A percentile compares a stretch with the other conserved stretches of the same genome.
phyloP scores from a whole-genome alignment of 441 rosid species.

The Eruca vesicaria region DNA sequence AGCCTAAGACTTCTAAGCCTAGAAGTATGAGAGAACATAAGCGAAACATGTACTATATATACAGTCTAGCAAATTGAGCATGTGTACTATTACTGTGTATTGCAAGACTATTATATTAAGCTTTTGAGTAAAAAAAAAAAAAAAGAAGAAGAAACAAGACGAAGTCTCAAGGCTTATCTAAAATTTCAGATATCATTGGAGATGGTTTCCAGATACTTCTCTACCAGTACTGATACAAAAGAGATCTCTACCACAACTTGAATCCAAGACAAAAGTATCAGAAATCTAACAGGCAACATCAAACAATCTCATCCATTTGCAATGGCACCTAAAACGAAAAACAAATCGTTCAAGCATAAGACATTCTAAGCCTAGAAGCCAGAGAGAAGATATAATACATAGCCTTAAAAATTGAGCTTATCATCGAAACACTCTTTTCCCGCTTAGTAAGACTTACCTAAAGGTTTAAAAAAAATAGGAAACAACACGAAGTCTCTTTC shows the following conservation, averaged over 20 bases:
- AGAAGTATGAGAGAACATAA: too few species aligned
- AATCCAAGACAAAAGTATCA: neutral
- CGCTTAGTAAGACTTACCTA: too few species aligned
- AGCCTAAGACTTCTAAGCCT: too few species aligned
- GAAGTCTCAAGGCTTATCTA: neutral
- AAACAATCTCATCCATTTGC: neutral
- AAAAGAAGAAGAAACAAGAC: neutral
- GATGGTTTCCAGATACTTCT: neutral
- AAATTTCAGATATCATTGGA: neutral
- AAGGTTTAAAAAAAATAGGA: too few species aligned
- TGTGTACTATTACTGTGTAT: neutral
- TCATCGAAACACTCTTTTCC: too few species aligned
- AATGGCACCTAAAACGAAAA: constrained; percentile 7
- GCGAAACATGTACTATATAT: too few species aligned
- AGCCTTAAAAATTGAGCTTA: too few species aligned
- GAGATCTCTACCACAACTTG: neutral
- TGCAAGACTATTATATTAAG: neutral
- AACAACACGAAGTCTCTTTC: too few species aligned
- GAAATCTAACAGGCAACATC: neutral
- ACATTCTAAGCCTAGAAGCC: too few species aligned
- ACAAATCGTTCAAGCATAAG: too few species aligned
- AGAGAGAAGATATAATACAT: too few species aligned
- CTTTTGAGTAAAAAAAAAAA: neutral
- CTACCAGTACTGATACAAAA: neutral
- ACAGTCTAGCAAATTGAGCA: too few species aligned